These are phyloP conservation scores for Galerina sulciceps DNA, from an alignment of 768 basidiomycete genomes.

Conservation along the genomic window DNA sequence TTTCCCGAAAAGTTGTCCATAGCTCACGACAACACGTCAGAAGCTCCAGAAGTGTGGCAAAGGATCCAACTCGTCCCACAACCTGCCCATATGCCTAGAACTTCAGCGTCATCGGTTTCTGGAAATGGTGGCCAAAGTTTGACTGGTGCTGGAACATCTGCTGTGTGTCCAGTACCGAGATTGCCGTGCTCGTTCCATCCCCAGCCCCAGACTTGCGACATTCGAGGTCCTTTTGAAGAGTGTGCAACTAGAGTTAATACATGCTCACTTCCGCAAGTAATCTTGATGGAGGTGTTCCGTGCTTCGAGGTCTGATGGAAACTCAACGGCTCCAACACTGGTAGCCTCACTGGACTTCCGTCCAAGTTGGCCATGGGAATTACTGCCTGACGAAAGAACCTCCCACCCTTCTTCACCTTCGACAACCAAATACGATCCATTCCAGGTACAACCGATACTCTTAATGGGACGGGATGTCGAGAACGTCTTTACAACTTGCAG, in stretches of 20 bases:
- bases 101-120: slow-evolving; percentile 4
- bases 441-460: slow-evolving; percentile 70
- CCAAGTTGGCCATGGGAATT: slow-evolving; percentile 75
- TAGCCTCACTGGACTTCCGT: slow-evolving; percentile 17
- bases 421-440: slow-evolving; percentile 68
- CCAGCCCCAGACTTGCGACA: slow-evolving; percentile 75
- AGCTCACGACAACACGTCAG: too few relatives aligned
- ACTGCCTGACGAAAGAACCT: slow-evolving; percentile 52
- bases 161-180: slow-evolving; percentile 67
- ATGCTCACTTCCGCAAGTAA: slow-evolving; percentile 89
- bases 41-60: neutral
- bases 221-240: neutral
- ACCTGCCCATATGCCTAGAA: slow-evolving; percentile 44
- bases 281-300: slow-evolving; percentile 24
- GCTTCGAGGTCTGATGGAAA: slow-evolving; percentile 16
- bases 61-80: slow-evolving; percentile 53
- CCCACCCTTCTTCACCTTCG: slow-evolving; percentile 18
- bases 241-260: slow-evolving; percentile 50
- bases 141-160: slow-evolving; percentile 53
- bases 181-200: slow-evolving; percentile 99
- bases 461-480: slow-evolving; percentile 25
- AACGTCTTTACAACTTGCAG: slow-evolving; percentile 39
- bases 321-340: slow-evolving; percentile 8
- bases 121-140: slow-evolving; percentile 53
- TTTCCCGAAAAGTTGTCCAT: too few relatives aligned